Conservation (phyloP, 257 asterid species). For the Rubia yunnanensis region DNA sequence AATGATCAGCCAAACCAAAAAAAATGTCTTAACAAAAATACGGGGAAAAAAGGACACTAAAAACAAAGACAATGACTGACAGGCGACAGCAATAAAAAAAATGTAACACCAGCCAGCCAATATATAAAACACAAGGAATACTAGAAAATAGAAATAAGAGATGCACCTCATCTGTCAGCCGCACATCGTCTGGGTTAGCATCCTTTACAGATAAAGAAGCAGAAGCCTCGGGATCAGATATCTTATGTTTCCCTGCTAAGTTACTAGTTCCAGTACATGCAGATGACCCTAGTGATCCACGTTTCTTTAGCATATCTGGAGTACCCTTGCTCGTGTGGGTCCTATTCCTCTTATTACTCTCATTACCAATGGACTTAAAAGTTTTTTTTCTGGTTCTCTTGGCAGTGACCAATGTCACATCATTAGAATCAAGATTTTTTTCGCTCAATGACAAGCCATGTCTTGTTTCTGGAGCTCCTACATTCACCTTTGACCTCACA, state of each 20-base stretch:
- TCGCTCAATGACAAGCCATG: conserved; percentile 23
- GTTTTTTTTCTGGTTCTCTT: conserved; percentile 42
- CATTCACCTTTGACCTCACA: conserved; percentile 21
- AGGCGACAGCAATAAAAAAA: background rate
- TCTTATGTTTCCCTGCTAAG: conserved; percentile 29
- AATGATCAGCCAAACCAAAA: background rate
- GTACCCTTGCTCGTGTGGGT: conserved; percentile 33
- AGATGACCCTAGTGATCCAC: conserved; percentile 20
- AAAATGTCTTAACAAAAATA: background rate
- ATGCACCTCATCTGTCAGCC: conserved; percentile 53
- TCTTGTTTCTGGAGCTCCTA: conserved; percentile 31
- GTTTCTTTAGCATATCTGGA: conserved; percentile 28
- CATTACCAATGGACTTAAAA: conserved; percentile 17
- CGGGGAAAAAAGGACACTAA: background rate
- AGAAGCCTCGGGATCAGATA: conserved; percentile 24
- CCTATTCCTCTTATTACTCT: conserved; percentile 35
- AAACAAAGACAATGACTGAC: background rate
- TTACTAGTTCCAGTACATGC: conserved; percentile 27
- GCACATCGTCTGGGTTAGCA: conserved; percentile 24
- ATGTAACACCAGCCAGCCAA: conserved; percentile 2
- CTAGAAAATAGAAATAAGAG: conserved; percentile 12
- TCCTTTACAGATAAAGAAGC: conserved; percentile 18
- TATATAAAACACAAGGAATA: conserved; percentile 10
- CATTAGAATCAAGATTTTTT: conserved; percentile 33
- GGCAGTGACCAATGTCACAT: conserved; percentile 31